Percentiles rank a stretch among this genome's conserved stretches.
These are phyloP conservation scores for Saccharomyces hybrid DNA, from an alignment of 1,139 yeast species.

Conservation along the genomic window DNA sequence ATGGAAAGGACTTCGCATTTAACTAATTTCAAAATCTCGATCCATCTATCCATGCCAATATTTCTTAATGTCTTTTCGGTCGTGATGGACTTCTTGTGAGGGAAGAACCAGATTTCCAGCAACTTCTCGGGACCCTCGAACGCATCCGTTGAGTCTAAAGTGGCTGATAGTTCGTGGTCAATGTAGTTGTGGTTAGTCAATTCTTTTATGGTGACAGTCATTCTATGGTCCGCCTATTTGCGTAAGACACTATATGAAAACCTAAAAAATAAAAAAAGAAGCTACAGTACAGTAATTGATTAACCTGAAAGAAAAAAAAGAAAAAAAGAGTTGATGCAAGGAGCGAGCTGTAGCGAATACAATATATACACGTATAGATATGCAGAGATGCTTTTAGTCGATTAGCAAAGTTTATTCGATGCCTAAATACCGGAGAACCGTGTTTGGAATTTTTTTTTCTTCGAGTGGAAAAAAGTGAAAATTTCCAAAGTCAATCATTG, in stretches of 20 bases:
- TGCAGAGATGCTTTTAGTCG: background rate
- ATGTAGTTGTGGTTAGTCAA: conserved; percentile 44
- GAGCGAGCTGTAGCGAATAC: background rate
- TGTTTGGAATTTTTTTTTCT: background rate
- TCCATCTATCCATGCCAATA: conserved; percentile 64
- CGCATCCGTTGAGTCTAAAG: conserved; percentile 79
- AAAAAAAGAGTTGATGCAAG: background rate
- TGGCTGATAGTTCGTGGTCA: conserved; percentile 71
- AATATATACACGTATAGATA: background rate
- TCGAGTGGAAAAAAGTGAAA: background rate
- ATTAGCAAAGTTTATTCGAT: background rate
- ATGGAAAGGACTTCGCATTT: conserved; percentile 83
- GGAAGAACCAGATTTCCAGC: conserved; percentile 83
- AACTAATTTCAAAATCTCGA: conserved; percentile 65
- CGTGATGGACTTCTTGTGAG: conserved; percentile 30
- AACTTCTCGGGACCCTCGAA: conserved; percentile 97
- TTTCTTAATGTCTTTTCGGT: conserved; percentile 46
- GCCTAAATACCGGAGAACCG: background rate
- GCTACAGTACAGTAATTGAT: background rate
- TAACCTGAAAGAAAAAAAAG: background rate
- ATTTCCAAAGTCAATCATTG: background rate
- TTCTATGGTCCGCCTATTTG: conserved; percentile 3
- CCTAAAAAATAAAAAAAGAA: background rate
- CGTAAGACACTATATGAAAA: background rate
- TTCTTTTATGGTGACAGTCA: conserved; percentile 26